Conservation (phyloP, 2,329 filamentous ascomycete genomes). For the Ophiobolus disseminans region DNA sequence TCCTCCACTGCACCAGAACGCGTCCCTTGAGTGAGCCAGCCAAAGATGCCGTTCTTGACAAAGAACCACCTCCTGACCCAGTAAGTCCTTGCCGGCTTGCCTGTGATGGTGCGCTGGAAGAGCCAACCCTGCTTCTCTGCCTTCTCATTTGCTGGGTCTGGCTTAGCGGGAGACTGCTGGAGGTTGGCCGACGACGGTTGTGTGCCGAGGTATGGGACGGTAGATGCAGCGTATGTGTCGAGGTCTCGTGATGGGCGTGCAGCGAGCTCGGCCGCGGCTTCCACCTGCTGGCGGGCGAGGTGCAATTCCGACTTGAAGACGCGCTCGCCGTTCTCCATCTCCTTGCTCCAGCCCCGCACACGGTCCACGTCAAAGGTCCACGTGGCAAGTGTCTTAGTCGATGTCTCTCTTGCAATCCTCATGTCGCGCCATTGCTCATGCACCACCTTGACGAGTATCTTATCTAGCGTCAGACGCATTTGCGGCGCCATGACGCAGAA, state of each 20-base stretch:
- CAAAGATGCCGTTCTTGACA: conserved; percentile 93
- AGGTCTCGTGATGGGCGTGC: conserved; percentile 87
- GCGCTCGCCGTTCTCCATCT: conserved; percentile 90
- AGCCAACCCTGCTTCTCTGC: conserved; percentile 94
- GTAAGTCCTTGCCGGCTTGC: conserved; percentile 86
- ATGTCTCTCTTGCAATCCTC: conserved; percentile 72
- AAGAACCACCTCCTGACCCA: conserved; percentile 97
- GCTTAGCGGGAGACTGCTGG: conserved; percentile 61
- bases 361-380: conserved; percentile 86
- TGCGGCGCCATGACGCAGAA: conserved; percentile 90
- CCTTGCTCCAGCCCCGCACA: conserved; percentile 88
- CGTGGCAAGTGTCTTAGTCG: conserved; percentile 66
- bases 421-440: conserved; percentile 90
- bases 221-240: conserved; percentile 89
- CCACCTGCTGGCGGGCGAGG: conserved; percentile 79
- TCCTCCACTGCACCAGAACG: conserved; percentile 87
- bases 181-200: conserved; percentile 64
- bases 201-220: conserved; percentile 82
- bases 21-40: conserved; percentile 84
- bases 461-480: conserved; percentile 82
- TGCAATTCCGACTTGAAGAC: conserved; percentile 83
- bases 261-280: conserved; percentile 73
- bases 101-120: conserved; percentile 79
- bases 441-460: conserved; percentile 82
- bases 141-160: conserved; percentile 53